phyloP scores from a whole-genome alignment of 176 grass and related monocot genomes.

The Metroxylon sagu region DNA sequence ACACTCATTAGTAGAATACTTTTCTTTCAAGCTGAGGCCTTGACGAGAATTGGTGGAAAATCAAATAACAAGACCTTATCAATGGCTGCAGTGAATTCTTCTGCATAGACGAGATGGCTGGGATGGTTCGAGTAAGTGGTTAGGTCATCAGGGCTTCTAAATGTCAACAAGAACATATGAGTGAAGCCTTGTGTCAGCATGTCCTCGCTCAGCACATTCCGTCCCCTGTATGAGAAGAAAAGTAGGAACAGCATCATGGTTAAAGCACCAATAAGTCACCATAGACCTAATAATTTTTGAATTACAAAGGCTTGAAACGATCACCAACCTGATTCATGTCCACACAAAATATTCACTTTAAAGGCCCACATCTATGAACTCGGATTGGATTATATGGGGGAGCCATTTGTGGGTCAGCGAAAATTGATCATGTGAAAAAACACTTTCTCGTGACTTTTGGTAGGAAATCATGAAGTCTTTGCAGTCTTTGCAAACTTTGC shows the following conservation, averaged over 20 bases:
- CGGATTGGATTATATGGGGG: too few species aligned
- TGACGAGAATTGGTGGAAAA: conserved; percentile 44
- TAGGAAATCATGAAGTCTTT: too few species aligned
- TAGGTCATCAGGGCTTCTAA: conserved; percentile 28
- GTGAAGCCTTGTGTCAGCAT: conserved; percentile 39
- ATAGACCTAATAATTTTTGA: background rate
- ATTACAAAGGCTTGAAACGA: background rate
- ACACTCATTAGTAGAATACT: too few species aligned
- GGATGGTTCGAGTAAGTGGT: conserved; percentile 27
- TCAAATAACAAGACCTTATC: conserved; percentile 62
- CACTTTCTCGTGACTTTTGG: too few species aligned
- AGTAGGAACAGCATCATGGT: background rate
- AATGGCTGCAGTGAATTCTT: conserved; percentile 45
- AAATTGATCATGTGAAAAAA: too few species aligned
- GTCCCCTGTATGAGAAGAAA: conserved; percentile 18
- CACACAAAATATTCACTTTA: too few species aligned
- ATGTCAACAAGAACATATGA: conserved; percentile 33
- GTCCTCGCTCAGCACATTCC: conserved; percentile 30
- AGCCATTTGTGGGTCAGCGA: too few species aligned
- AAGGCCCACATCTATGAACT: too few species aligned
- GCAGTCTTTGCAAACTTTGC: too few species aligned
- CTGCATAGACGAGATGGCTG: conserved; percentile 35
- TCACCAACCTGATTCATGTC: too few species aligned
- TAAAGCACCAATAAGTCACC: background rate
- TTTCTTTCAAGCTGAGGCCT: conserved; percentile 11